Evolutionary conservation across 148 eudicot genomes (phyloP).

Genomic region (Vaccinium darrowii): DNA sequence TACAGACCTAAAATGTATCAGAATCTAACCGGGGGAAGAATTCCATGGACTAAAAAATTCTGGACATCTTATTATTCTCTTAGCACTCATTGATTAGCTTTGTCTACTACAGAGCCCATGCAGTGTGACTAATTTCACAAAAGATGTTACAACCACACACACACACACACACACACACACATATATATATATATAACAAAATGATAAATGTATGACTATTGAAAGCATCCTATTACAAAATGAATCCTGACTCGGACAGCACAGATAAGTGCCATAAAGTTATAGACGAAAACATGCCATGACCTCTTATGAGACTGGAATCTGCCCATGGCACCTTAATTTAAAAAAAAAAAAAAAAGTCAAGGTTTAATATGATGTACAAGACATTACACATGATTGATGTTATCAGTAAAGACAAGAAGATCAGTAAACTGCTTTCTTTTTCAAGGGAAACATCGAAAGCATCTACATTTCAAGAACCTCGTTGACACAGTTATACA

Average conservation of each 20-base stretch:
- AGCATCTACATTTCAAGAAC: not conserved
- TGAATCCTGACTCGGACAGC: not conserved
- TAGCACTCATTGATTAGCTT: not conserved
- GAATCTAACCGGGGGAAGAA: not conserved
- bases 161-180: no score
- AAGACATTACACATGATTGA: no score
- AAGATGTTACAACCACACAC: not conserved
- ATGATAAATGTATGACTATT: not conserved
- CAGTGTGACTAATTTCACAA: not conserved
- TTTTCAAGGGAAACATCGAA: no score
- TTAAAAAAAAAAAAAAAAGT: no score
- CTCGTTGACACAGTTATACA: not conserved
- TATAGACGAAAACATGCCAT: no score
- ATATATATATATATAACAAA: not conserved
- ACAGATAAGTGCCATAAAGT: no score
- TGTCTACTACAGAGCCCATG: not conserved
- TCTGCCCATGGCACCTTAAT: no score
- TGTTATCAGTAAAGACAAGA: no score
- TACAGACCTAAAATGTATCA: not conserved
- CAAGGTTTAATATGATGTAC: no score
- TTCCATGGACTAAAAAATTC: slow-evolving; percentile 1
- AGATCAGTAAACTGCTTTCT: no score
- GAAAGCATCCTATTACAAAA: not conserved
- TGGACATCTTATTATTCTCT: not conserved
- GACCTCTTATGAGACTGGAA: no score